Conservation (phyloP, 2,329 filamentous ascomycete genomes). For the Neoscytalidium dimidiatum region DNA sequence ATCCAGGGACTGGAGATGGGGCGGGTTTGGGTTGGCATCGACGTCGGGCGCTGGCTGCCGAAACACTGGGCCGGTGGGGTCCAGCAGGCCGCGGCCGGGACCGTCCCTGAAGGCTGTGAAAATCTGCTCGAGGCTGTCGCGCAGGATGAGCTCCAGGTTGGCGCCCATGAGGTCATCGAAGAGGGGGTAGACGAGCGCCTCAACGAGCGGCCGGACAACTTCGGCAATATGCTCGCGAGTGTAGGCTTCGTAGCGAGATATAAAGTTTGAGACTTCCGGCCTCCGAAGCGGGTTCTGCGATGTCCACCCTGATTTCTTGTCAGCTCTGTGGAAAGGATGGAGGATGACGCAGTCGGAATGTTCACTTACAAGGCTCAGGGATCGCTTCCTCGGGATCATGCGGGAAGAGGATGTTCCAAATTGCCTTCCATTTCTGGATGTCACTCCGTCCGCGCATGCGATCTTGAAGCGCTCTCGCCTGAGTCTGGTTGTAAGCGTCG, state of each 20-base stretch:
- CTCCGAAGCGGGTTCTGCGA: not conserved
- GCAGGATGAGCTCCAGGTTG: not conserved
- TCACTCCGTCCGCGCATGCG: not conserved
- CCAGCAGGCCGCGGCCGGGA: too few relatives aligned
- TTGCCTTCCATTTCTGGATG: not conserved
- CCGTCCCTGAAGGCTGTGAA: not conserved
- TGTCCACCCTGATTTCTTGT: not conserved
- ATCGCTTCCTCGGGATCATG: not conserved
- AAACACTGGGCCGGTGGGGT: too few relatives aligned
- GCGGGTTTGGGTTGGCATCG: too few relatives aligned
- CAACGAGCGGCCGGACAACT: not conserved
- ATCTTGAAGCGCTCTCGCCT: not conserved
- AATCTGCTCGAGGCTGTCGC: not conserved
- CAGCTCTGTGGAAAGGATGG: not conserved
- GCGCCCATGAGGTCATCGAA: not conserved
- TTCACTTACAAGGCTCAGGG: not conserved
- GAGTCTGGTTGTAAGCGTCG: not conserved
- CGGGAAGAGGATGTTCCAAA: not conserved
- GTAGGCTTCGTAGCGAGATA: not conserved
- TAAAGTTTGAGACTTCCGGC: not conserved
- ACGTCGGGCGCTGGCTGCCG: too few relatives aligned
- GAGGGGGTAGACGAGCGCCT: not conserved
- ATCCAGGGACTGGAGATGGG: too few relatives aligned
- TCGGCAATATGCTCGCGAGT: not conserved
- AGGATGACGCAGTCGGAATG: not conserved